phyloP scores from a whole-genome alignment of 1,284 basidiomycete species.

The Microbotryum scabiosae region DNA sequence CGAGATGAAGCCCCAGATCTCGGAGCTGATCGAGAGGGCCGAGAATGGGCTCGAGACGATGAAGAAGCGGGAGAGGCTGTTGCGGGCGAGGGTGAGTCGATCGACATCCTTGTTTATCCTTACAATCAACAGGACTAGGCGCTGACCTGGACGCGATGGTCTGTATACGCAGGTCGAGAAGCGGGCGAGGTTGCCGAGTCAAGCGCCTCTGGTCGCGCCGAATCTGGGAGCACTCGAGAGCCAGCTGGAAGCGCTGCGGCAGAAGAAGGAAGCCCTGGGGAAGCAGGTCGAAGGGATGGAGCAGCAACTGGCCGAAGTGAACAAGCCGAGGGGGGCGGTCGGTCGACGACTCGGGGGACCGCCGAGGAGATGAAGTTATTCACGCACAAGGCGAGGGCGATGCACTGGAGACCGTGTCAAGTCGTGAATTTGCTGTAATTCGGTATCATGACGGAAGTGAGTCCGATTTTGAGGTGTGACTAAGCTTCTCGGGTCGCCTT shows the following conservation, averaged over 20 bases:
- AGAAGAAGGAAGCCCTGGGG: constrained; percentile 13
- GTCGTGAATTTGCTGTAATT: too few species aligned
- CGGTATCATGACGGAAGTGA: too few species aligned
- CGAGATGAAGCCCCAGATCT: constrained; percentile 31
- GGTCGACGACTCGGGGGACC: neutral
- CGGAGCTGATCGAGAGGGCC: constrained; percentile 25
- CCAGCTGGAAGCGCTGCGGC: constrained; percentile 7
- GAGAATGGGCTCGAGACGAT: constrained; percentile 26
- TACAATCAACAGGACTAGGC: too few species aligned
- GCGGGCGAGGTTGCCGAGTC: constrained; percentile 1
- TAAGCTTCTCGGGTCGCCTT: too few species aligned
- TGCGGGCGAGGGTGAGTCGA: constrained; percentile 17
- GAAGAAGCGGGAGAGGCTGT: constrained; percentile 20
- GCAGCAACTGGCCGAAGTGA: neutral
- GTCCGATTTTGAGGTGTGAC: too few species aligned
- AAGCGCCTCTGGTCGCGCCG: neutral
- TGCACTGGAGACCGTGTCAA: too few species aligned
- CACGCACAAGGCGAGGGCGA: too few species aligned
- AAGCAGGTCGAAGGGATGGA: constrained; percentile 14
- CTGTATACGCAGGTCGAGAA: constrained; percentile 13
- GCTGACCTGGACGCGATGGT: too few species aligned
- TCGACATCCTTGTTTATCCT: too few species aligned
- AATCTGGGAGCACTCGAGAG: constrained; percentile 14
- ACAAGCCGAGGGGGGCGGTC: neutral
- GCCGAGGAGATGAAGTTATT: neutral